These are phyloP conservation scores for Alternaria burnsii DNA, from an alignment of 2,329 filamentous ascomycete genomes.

Conservation along the genomic window DNA sequence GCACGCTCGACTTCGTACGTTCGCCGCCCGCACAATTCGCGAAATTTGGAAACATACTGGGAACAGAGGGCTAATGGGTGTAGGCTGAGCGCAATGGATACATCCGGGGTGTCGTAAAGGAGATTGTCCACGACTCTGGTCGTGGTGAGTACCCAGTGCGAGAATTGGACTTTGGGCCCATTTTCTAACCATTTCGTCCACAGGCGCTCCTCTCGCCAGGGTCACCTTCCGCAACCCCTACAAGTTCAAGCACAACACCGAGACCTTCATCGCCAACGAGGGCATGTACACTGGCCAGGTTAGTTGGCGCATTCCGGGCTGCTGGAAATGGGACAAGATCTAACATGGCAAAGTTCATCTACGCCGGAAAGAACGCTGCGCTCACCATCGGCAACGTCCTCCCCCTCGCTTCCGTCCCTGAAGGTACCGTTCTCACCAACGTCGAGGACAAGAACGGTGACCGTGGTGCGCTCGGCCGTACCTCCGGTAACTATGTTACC, in stretches of 20 bases:
- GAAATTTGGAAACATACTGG: constrained; percentile 22
- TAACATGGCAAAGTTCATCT: constrained; percentile 75
- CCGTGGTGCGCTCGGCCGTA: constrained; percentile 94
- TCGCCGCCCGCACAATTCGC: constrained; percentile 31
- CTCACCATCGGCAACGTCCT: constrained; percentile 98
- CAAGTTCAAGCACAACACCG: constrained; percentile 95
- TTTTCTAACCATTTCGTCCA: constrained; percentile 31
- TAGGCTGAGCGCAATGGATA: constrained; percentile 92
- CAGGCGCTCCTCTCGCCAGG: constrained; percentile 83
- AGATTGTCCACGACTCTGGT: constrained; percentile 98
- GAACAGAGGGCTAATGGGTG: constrained; percentile 49
- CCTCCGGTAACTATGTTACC: constrained; percentile 99
- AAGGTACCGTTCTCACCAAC: constrained; percentile 99
- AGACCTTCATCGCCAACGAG: constrained; percentile 99
- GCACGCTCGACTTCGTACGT: constrained; percentile 85
- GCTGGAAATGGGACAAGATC: constrained; percentile 8
- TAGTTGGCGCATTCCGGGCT: constrained; percentile 25
- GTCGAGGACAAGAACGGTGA: constrained; percentile 99
- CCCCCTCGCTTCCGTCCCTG: constrained; percentile 90
- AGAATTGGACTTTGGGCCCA: constrained; percentile 18
- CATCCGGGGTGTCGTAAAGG: constrained; percentile 95
- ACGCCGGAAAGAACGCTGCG: constrained; percentile 98
- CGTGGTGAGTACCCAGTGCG: constrained; percentile 71
- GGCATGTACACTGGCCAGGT: constrained; percentile 99
- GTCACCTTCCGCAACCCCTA: constrained; percentile 98